phyloP scores from a whole-genome alignment of 257 asterid species.

The Phtheirospermum japonicum region DNA sequence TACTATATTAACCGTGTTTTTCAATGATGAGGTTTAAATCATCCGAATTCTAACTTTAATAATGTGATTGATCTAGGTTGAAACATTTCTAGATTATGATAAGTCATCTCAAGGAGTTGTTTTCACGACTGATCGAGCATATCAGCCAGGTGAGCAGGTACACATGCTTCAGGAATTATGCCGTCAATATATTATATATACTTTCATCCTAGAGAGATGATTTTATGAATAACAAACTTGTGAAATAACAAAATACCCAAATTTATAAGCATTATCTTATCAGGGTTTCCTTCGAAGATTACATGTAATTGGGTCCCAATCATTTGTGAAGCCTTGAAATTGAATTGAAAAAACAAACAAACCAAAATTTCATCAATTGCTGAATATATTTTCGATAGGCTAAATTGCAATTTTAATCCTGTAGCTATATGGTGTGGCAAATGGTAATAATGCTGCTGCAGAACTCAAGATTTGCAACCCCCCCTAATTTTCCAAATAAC shows the following conservation, averaged over 20 bases:
- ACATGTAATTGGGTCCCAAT: too few species aligned
- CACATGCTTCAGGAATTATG: constrained; percentile 29
- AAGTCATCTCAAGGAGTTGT: constrained; percentile 85
- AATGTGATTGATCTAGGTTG: constrained; percentile 46
- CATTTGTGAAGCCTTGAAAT: too few species aligned
- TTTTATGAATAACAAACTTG: constrained; percentile 5
- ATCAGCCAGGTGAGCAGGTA: constrained; percentile 99
- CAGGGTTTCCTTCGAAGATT: not conserved
- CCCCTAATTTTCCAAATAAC: too few species aligned
- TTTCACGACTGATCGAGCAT: constrained; percentile 83
- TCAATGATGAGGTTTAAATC: constrained; percentile 6
- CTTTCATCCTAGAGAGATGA: not conserved
- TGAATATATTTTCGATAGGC: too few species aligned
- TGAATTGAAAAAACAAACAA: too few species aligned
- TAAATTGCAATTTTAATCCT: too few species aligned
- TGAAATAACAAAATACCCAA: not conserved
- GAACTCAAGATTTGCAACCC: too few species aligned
- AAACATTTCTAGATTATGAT: constrained; percentile 87
- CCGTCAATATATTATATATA: constrained; percentile 4
- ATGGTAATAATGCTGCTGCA: too few species aligned
- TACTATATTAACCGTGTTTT: constrained; percentile 13
- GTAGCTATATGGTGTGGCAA: too few species aligned
- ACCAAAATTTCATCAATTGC: too few species aligned
- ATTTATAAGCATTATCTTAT: not conserved
- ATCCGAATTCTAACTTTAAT: constrained; percentile 24